Conservation (phyloP, 345 rosid genomes). For the Gossypium mustelinum region DNA sequence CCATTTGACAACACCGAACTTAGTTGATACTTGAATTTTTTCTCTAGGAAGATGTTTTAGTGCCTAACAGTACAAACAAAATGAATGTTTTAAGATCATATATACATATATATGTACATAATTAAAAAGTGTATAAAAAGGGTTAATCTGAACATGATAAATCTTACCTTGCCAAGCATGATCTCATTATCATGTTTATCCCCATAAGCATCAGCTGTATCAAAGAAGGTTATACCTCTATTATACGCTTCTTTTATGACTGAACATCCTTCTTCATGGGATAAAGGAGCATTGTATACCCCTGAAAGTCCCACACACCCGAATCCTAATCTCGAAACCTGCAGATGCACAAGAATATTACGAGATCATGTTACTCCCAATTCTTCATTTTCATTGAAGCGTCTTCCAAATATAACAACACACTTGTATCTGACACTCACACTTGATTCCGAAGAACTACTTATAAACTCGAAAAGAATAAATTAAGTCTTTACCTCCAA, state of each 20-base stretch:
- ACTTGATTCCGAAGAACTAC: too few species aligned
- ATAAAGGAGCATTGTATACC: conserved; percentile 28
- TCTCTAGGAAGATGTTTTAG: conserved; percentile 48
- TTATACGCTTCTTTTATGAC: conserved; percentile 29
- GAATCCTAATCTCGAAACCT: conserved; percentile 30
- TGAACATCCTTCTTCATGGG: conserved; percentile 41
- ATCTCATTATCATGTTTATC: conserved; percentile 37
- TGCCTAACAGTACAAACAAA: background rate
- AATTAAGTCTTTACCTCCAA: conserved; percentile 1
- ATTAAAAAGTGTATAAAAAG: too few species aligned
- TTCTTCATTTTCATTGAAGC: too few species aligned
- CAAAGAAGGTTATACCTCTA: conserved; percentile 41
- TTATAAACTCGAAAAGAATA: too few species aligned
- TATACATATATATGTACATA: too few species aligned
- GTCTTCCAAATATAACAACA: too few species aligned
- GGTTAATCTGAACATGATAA: too few species aligned
- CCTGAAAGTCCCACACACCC: conserved; percentile 49
- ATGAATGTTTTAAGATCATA: background rate
- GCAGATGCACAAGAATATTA: background rate
- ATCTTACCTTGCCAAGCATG: conserved; percentile 41
- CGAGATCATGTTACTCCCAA: background rate
- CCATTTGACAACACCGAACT: conserved; percentile 26
- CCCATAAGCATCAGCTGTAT: conserved; percentile 40
- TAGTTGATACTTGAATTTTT: conserved; percentile 44
- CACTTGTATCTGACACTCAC: too few species aligned